Percentiles rank a stretch among this genome's conserved stretches.
Evolutionary conservation across 345 rosid genomes (phyloP).

Genomic region (Reutealis trisperma): DNA sequence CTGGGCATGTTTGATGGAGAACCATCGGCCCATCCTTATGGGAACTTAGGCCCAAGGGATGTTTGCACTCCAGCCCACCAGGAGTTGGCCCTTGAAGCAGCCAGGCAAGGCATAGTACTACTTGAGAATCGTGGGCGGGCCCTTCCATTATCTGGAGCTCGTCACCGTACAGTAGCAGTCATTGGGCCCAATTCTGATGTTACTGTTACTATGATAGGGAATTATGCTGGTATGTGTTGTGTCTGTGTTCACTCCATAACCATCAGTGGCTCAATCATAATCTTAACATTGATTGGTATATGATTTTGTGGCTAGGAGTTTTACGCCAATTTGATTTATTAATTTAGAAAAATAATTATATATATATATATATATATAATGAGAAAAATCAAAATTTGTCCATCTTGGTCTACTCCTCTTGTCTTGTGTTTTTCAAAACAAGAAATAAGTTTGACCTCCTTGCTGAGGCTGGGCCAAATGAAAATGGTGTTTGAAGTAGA

Average conservation of each 20-base stretch:
- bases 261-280: background rate
- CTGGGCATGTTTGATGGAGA: slow-evolving; percentile 91
- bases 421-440: too few relatives aligned
- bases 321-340: too few relatives aligned
- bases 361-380: too few relatives aligned
- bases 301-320: background rate
- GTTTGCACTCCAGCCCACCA: slow-evolving; percentile 76
- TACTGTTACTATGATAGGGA: slow-evolving; percentile 91
- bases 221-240: slow-evolving; percentile 67
- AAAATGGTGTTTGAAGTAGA: too few relatives aligned
- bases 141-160: slow-evolving; percentile 59
- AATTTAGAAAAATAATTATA: too few relatives aligned
- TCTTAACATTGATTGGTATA: too few relatives aligned
- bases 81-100: slow-evolving; percentile 77
- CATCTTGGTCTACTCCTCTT: too few relatives aligned
- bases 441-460: too few relatives aligned
- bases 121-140: slow-evolving; percentile 52
- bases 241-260: background rate
- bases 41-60: slow-evolving; percentile 74
- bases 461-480: too few relatives aligned
- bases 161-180: slow-evolving; percentile 67
- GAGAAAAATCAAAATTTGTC: too few relatives aligned
- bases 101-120: slow-evolving; percentile 83
- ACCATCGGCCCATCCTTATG: slow-evolving; percentile 64
- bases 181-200: slow-evolving; percentile 95